These are phyloP conservation scores for Solanum aculeatissimum DNA, from an alignment of 305 asterid species.

Conservation along the genomic window DNA sequence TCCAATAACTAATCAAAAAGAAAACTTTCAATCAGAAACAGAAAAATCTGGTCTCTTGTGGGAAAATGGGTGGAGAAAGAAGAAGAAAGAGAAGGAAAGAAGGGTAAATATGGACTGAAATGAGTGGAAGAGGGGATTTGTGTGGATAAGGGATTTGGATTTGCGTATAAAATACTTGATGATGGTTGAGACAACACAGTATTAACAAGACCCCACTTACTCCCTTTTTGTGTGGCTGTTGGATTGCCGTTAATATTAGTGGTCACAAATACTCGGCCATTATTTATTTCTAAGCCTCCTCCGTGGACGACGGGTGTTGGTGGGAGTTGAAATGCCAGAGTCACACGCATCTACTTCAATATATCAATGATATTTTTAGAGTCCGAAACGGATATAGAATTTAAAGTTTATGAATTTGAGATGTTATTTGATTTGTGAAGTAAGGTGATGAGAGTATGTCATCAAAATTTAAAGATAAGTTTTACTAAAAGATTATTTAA, in stretches of 20 bases:
- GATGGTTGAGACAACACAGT: constrained; percentile 23
- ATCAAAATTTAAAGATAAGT: neutral
- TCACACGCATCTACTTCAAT: neutral
- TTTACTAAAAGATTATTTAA: neutral
- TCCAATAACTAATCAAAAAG: neutral
- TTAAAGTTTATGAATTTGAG: neutral
- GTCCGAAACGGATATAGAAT: accelerated
- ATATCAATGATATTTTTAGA: neutral
- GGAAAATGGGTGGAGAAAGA: neutral
- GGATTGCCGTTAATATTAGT: neutral
- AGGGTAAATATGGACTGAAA: neutral
- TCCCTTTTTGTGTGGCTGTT: neutral
- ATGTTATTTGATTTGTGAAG: neutral
- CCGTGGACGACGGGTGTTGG: neutral
- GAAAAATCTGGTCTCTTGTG: neutral
- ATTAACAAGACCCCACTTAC: neutral
- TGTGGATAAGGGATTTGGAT: constrained; percentile 15
- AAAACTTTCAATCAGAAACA: neutral
- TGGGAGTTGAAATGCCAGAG: too few relatives aligned
- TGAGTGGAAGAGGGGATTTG: constrained; percentile 6
- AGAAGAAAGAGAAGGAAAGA: neutral
- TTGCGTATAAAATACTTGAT: constrained; percentile 29
- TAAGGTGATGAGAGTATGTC: neutral
- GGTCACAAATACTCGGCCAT: neutral
- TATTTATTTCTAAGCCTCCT: neutral